These are phyloP conservation scores for Saccharum officinarum DNA, from an alignment of 176 grass and related monocot genomes.

Conservation along the genomic window DNA sequence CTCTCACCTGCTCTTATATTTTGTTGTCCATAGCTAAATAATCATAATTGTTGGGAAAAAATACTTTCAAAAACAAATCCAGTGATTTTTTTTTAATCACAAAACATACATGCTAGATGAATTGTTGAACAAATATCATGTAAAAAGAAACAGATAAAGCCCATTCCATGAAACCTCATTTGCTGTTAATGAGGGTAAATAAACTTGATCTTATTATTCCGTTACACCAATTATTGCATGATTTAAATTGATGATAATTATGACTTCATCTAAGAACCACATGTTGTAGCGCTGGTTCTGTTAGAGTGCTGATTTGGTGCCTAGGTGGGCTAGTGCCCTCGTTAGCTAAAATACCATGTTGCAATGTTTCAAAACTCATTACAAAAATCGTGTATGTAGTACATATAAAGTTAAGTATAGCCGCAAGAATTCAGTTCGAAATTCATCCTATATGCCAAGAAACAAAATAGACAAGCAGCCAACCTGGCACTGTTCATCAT, in stretches of 20 bases:
- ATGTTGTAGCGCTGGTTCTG: background rate
- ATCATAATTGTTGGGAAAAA: background rate
- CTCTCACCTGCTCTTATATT: background rate
- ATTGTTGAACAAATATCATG: background rate
- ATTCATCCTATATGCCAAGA: too few relatives aligned
- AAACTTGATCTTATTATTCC: background rate
- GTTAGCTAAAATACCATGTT: too few relatives aligned
- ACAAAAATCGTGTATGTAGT: too few relatives aligned
- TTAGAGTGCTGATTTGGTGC: too few relatives aligned
- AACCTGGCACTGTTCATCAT: too few relatives aligned
- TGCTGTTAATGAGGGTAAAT: background rate
- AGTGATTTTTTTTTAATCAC: background rate
- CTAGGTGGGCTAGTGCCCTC: too few relatives aligned
- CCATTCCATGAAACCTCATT: background rate
- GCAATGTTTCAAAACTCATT: too few relatives aligned
- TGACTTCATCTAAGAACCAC: background rate
- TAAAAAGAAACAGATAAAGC: background rate
- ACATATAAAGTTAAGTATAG: too few relatives aligned
- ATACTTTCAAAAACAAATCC: background rate
- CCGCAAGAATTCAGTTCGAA: too few relatives aligned
- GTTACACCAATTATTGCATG: background rate
- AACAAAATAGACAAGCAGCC: too few relatives aligned
- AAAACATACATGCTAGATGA: background rate
- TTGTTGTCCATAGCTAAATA: background rate
- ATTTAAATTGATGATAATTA: background rate